Evolutionary conservation across 257 asterid species (phyloP).

Genomic region (Eucommia ulmoides): DNA sequence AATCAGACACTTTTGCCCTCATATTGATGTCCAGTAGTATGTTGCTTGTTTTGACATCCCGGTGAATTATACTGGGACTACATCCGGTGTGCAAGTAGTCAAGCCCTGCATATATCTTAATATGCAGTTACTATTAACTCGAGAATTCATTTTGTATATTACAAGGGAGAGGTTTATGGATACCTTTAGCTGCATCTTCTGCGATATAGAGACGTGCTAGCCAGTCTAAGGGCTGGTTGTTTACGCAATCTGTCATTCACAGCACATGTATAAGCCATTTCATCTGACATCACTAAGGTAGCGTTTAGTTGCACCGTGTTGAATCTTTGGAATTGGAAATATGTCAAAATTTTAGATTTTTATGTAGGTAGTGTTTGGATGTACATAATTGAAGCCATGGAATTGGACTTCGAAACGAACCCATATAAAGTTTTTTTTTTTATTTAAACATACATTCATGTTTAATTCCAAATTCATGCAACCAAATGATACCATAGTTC

Average conservation of each 20-base stretch:
- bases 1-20: conserved; percentile 98
- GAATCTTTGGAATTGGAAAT: too few species aligned
- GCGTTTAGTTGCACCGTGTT: conserved; percentile 3
- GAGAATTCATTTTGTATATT: not conserved
- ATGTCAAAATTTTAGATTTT: too few species aligned
- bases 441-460: too few species aligned
- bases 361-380: too few species aligned
- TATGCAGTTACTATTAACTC: not conserved
- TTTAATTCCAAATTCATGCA: too few species aligned
- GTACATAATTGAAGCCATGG: too few species aligned
- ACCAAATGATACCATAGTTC: too few species aligned
- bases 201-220: conserved; percentile 77
- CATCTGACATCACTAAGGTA: not conserved
- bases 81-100: conserved; percentile 98
- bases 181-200: conserved; percentile 97
- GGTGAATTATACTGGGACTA: conserved; percentile 91
- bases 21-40: conserved; percentile 81
- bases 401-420: too few species aligned
- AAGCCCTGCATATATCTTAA: conserved; percentile 38
- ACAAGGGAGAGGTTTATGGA: not conserved
- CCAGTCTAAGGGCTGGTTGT: conserved; percentile 73
- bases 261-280: not conserved
- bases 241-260: conserved; percentile 29
- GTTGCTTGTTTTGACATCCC: conserved; percentile 91
- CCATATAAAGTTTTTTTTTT: too few species aligned